phyloP scores from a whole-genome alignment of 1,139 yeast species.

The Insectozyma bohioensis region DNA sequence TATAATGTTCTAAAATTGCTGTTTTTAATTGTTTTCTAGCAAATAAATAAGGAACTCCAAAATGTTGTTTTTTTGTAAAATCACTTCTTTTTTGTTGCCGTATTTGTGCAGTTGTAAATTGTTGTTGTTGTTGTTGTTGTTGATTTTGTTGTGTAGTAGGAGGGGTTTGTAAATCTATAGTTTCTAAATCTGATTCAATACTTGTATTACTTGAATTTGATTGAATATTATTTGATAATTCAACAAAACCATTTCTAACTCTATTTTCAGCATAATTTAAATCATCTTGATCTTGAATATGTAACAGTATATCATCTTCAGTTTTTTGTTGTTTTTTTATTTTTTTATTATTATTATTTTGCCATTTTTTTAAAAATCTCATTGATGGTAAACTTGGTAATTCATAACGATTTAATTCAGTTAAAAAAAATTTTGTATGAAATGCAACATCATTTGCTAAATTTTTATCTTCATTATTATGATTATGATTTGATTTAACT shows the following conservation, averaged over 20 bases:
- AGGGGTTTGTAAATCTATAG: constrained; percentile 9
- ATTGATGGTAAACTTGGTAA: constrained; percentile 59
- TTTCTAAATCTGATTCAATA: constrained; percentile 11
- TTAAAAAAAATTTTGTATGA: constrained; percentile 32
- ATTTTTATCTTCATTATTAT: constrained; percentile 8
- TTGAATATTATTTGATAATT: constrained; percentile 12
- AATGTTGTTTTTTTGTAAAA: constrained; percentile 26
- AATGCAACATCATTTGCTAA: constrained; percentile 32
- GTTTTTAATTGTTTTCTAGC: constrained; percentile 76
- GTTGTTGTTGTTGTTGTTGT: constrained; percentile 1
- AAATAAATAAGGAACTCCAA: constrained; percentile 60
- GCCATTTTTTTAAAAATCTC: constrained; percentile 37
- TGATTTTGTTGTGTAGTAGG: constrained; percentile 1
- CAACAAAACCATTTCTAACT: constrained; percentile 37
- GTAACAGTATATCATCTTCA: constrained; percentile 18
- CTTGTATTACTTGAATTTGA: constrained; percentile 21
- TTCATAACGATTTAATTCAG: constrained; percentile 45
- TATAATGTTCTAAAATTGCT: constrained; percentile 78
- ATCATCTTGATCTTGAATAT: constrained; percentile 19
- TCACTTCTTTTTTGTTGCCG: constrained; percentile 33
- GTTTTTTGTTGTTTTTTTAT: constrained; percentile 4
- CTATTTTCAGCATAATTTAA: constrained; percentile 40
- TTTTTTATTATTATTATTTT: too few relatives aligned
- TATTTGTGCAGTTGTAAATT: constrained; percentile 17
- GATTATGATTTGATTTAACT: constrained; percentile 16